A percentile compares a stretch with the other conserved stretches of the same genome.
These are phyloP conservation scores for Sugiyamaella neomexicana DNA, from an alignment of 1,139 yeast species.

Conservation along the genomic window DNA sequence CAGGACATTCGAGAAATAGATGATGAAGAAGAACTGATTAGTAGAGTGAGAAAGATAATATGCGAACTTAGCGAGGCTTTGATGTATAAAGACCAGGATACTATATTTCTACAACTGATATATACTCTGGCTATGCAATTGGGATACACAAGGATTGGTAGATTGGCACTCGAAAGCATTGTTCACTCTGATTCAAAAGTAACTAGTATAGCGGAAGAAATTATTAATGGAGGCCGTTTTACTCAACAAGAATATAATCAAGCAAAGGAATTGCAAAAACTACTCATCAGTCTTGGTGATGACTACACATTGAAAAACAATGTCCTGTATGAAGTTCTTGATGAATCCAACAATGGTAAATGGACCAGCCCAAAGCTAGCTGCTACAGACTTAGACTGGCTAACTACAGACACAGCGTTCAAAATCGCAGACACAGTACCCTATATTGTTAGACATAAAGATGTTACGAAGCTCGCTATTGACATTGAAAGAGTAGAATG, in stretches of 20 bases:
- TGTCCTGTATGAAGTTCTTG: constrained; percentile 20
- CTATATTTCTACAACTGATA: constrained; percentile 34
- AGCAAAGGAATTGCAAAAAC: constrained; percentile 30
- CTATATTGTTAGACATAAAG: constrained; percentile 15
- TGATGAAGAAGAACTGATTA: constrained; percentile 32
- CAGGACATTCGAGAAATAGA: constrained; percentile 28
- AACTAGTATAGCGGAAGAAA: constrained; percentile 30
- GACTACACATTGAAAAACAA: constrained; percentile 23
- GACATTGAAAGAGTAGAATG: constrained; percentile 33
- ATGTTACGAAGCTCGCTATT: constrained; percentile 24
- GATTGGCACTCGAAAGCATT: constrained; percentile 68
- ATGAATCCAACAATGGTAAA: constrained; percentile 12
- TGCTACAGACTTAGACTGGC: constrained; percentile 27
- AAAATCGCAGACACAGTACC: constrained; percentile 22
- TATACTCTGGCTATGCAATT: constrained; percentile 33
- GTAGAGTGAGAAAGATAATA: constrained; percentile 35
- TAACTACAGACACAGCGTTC: constrained; percentile 15
- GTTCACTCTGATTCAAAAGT: constrained; percentile 35
- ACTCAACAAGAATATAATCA: constrained; percentile 30
- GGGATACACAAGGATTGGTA: constrained; percentile 50
- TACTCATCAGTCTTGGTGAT: constrained; percentile 35
- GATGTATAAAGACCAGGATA: constrained; percentile 38
- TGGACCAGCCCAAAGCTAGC: neutral
- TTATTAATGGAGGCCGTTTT: constrained; percentile 26
- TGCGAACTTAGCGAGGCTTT: constrained; percentile 40